Evolutionary conservation across 2,329 filamentous ascomycete species (phyloP), one percentile per base, ranked within the genome.

Genomic region (Xylariaceae sp.): DNA sequence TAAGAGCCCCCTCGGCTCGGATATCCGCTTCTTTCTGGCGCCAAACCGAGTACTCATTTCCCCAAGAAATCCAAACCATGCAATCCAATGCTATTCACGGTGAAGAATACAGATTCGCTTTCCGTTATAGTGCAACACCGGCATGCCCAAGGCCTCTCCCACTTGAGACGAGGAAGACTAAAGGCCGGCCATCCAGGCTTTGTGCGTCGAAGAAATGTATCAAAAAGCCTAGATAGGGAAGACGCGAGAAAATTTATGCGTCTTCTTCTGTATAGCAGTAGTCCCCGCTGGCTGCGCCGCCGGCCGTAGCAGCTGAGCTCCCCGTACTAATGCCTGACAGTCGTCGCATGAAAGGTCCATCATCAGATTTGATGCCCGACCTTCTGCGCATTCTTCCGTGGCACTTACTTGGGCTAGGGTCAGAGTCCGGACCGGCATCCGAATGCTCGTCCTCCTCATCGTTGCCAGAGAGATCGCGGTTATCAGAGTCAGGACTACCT

Each of bases 301-400:
- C 82, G 19, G 87, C 85, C 65, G 91, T 88, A 19, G 86, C 84
- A 22, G 86, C 68, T 1, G 89, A 88, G 75, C 95, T 95, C 58
- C 89, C 89, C 58, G 94, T 95, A 73, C 92, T 89, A 80, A 86
- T 88, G 40, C 88, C 92, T 63, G 94, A 88, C 58, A 92, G 76
- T 58, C 79, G 87, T 7, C 87, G 86, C 26, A 92, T 75, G 67
- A 92, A 88, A 21, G 89, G 85, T 51, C 79, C 76, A 63, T 92
- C 88, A 50, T 85, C 85, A 32, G 84, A 71, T 76, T 89, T 83
- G 4, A 50, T 40, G 5, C 45, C 53, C 77, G 62, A 92, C 74
- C 67, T 91, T 75, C 68, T 82, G 21, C 37, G 82, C 46, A 85
- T 78, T 53, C 88, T 81, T 70, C 89, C 80, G 49, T 88, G 84